Base-by-base conservation (phyloP, 2,329 filamentous ascomycete species). In the Ophiostoma australiae region DNA sequence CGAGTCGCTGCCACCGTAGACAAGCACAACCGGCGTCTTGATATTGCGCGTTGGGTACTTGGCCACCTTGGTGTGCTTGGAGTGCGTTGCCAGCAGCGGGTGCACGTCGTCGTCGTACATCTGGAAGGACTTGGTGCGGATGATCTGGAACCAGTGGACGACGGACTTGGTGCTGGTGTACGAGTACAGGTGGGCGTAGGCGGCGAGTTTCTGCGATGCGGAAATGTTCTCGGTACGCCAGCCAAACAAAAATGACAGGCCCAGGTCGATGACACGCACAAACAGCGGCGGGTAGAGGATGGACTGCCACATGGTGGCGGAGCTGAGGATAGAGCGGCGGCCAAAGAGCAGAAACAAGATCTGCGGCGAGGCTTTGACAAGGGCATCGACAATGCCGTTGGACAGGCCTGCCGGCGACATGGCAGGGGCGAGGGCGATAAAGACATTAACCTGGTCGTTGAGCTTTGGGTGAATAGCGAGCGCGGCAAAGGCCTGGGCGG, bases 101-200 rank as follows among this genome's bases (percentile, higher is more conserved):
- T 93, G 91, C 0, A 95, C 87, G 76, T 98, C 94, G 78, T 99
- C 95, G 78, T 99, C 95, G 79, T 94, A 98, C 92, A 99, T 97
- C 80, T 99, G 95, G 80, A 99, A 98, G 35, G 89, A 93, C 76
- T 93, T 92, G 77, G 94, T 97, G 74, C 95, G 90, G 76, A 99
- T 99, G 78, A 99, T 97, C 78, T 99, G 95, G 79, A 99, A 99
- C 95, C 95, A 99, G 78, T 99, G 95, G 0, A 99, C 95, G 10
- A 99, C 93, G 27, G 90, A 94, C 81, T 99, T 99, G 71, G 93
- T 97, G 78, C 92, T 97, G 0, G 94, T 97, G 79, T 94, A 98
- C 0, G 94, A 97, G 82, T 97, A 99, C 0, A 99, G 83, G 81
- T 99, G 95, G 11, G 94, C 91, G 78, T 99, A 99, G 1, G 93